Base-by-base conservation (phyloP, 192 early-diverging fungal species). In the Backusella liffmaniae region DNA sequence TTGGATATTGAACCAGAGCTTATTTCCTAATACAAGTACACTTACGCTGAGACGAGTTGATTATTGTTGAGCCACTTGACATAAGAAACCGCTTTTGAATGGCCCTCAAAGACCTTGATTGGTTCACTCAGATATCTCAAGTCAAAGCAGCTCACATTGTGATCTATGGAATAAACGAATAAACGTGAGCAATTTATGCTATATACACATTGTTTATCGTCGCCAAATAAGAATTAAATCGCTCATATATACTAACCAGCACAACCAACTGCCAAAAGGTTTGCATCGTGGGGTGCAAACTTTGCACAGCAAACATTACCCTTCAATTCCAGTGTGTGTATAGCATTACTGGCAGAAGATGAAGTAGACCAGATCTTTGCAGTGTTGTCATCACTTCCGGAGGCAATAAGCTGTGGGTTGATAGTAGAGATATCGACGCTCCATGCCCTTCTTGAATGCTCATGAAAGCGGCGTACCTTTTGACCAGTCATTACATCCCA, bases 291-390 rank as follows among this genome's bases (percentile, higher is more conserved):
- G 9, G 96, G 97, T 69, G 95, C 94, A 85, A 96, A 99, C 70
- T 95, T 94, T 51, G 96, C 97, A 66, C 95, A 96, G 82, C 96
- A 98, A 18, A 97, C 90, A 82, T 96, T 97, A 29, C 94, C 95
- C 66, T 91, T 90, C 82, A 90, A 89, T 74, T 94, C 92, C 59
- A 99, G 91, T 0, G 94, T 97, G 70, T 86, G 87, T 5, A 93
- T 88, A 18, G 96, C 95, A 5, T 87, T 69, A 18, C 37, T 9
- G 5, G 35, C 2, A 12, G 85, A 82, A 35, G 91, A 87, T 62
- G 87, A 95, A 7, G 88, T 92, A 0, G 92, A 91, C 97, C 97
- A 99, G 66, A 99, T 90, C 62, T 85, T 87, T 66, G 96, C 97
- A 72, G 92, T 94, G 6, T 92, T 83, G 76, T 99, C 97, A 76